Conservation (phyloP, 2,329 filamentous ascomycete genomes). For the Mycocentrospora acerina region DNA sequence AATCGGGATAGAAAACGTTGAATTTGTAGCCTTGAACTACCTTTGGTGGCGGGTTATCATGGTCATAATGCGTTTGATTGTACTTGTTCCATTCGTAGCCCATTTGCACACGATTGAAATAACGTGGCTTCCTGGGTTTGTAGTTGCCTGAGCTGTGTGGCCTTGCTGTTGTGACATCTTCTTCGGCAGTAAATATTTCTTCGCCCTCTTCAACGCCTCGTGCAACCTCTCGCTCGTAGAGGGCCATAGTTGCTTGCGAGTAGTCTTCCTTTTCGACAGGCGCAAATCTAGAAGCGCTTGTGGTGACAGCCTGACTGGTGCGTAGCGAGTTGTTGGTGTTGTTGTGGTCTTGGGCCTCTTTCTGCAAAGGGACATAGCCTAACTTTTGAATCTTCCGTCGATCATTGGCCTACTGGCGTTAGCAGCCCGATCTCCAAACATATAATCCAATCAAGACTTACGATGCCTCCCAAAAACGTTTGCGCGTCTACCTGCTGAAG, state of each 20-base stretch:
- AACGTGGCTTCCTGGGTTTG: constrained; percentile 85
- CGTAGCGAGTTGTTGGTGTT: constrained; percentile 31
- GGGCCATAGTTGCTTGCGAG: constrained; percentile 80
- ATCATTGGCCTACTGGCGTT: constrained; percentile 50
- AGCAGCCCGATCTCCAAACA: constrained; percentile 2
- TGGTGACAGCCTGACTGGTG: constrained; percentile 47
- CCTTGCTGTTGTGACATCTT: constrained; percentile 67
- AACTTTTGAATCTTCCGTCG: constrained; percentile 63
- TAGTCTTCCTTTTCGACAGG: constrained; percentile 73
- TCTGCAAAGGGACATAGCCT: constrained; percentile 66
- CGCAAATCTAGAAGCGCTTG: constrained; percentile 69
- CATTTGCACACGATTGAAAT: constrained; percentile 98
- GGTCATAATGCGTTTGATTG: constrained; percentile 99
- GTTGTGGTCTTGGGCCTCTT: constrained; percentile 37
- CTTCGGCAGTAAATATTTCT: constrained; percentile 91
- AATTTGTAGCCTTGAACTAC: constrained; percentile 99
- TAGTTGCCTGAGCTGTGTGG: constrained; percentile 84
- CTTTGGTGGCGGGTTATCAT: constrained; percentile 95
- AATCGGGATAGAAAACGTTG: constrained; percentile 98
- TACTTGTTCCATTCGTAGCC: constrained; percentile 99
- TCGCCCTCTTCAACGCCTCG: constrained; percentile 90
- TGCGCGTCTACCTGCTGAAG: constrained; percentile 61
- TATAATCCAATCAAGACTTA: constrained; percentile 44
- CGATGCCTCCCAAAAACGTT: constrained; percentile 59
- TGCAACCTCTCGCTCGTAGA: constrained; percentile 91